Percentiles rank a stretch among this genome's conserved stretches.
Conservation (phyloP, 805 yeast species). For the Wickerhamomyces alni region DNA sequence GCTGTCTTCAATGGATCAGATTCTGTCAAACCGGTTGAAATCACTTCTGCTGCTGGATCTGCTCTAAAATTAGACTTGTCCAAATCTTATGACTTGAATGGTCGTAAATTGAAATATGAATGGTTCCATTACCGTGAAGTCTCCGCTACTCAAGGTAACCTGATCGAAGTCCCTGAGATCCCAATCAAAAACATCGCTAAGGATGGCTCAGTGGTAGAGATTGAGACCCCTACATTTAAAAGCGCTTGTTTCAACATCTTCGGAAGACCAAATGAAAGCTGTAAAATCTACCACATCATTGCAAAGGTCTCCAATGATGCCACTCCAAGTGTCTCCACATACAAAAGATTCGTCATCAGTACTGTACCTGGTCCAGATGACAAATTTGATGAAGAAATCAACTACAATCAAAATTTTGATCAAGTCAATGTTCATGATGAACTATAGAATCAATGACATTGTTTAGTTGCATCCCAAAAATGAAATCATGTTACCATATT, state of each 20-base stretch:
- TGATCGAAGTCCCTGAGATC: conserved; percentile 12
- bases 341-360: neutral
- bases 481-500: too few relatives aligned
- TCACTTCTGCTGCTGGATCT: conserved; percentile 12
- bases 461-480: too few relatives aligned
- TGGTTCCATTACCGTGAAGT: conserved; percentile 25
- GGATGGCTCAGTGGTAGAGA: conserved; percentile 11
- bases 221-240: conserved; percentile 11
- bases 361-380: neutral
- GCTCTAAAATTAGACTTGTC: conserved; percentile 20
- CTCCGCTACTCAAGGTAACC: conserved; percentile 19
- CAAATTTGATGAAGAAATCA: neutral
- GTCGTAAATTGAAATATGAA: conserved; percentile 11
- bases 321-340: neutral
- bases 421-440: too few relatives aligned
- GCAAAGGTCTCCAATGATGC: conserved; percentile 12
- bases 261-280: conserved; percentile 7
- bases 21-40: conserved; percentile 15
- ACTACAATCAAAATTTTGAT: neutral
- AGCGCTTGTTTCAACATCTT: conserved; percentile 9
- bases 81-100: conserved; percentile 21
- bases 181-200: conserved; percentile 6
- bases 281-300: conserved; percentile 20
- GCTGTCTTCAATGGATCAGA: conserved; percentile 19
- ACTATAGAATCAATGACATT: too few relatives aligned